Conservation (phyloP, 495 filamentous ascomycete genomes). For the Hypoxylon rickii region DNA sequence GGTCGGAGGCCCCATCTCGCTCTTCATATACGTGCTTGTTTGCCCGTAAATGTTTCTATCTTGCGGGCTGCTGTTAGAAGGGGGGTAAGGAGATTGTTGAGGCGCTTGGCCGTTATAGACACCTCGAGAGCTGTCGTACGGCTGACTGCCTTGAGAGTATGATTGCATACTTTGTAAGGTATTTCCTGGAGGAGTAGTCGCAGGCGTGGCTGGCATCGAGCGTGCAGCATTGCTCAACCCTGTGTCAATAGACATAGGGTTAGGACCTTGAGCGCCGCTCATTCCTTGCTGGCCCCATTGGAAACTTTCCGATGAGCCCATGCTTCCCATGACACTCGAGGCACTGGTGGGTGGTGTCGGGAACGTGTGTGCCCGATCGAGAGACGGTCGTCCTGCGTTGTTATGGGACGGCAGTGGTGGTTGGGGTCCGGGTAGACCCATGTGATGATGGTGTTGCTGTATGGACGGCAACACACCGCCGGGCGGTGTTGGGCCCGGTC, state of each 20-base stretch:
- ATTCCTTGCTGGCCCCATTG: slow-evolving; percentile 75
- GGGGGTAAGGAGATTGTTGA: slow-evolving; percentile 71
- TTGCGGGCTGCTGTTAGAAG: slow-evolving; percentile 64
- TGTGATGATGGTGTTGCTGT: slow-evolving; percentile 72
- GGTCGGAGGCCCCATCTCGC: slow-evolving; percentile 89
- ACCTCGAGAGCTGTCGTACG: slow-evolving; percentile 76
- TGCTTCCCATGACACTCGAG: slow-evolving; percentile 79
- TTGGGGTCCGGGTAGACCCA: slow-evolving; percentile 72
- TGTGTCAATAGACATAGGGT: slow-evolving; percentile 85
- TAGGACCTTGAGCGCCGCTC: slow-evolving; percentile 65
- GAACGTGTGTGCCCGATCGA: slow-evolving; percentile 87
- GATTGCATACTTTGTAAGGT: slow-evolving; percentile 76
- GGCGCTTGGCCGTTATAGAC: slow-evolving; percentile 79
- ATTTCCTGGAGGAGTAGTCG: slow-evolving; percentile 86
- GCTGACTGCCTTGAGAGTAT: slow-evolving; percentile 69
- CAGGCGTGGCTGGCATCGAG: slow-evolving; percentile 91
- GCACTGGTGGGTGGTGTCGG: slow-evolving; percentile 93
- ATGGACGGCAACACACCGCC: slow-evolving; percentile 64
- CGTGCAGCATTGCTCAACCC: slow-evolving; percentile 72
- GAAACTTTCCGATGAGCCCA: slow-evolving; percentile 73
- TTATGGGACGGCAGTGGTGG: slow-evolving; percentile 77
- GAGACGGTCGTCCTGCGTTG: slow-evolving; percentile 66
- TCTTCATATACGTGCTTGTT: slow-evolving; percentile 76
- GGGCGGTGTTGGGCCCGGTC: slow-evolving; percentile 44
- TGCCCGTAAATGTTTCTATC: slow-evolving; percentile 74